These are phyloP conservation scores for Phytopythium delawarense DNA, from an alignment of 352 stramenopile species.

Conservation along the genomic window DNA sequence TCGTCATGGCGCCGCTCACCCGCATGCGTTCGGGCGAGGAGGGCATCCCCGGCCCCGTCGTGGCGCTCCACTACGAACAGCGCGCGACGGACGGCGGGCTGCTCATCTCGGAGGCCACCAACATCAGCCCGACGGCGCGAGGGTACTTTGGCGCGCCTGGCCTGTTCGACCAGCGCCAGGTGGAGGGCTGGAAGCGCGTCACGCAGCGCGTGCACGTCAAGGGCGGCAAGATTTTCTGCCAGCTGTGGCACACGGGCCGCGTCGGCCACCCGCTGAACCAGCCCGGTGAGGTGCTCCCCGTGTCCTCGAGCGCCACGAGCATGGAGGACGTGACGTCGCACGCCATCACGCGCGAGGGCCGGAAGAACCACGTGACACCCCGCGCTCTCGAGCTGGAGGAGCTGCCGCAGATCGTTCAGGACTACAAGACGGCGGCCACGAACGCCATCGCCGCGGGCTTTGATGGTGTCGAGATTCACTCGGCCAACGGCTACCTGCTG, in stretches of 20 bases:
- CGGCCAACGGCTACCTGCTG: slow-evolving; percentile 89
- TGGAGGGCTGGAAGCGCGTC: slow-evolving; percentile 53
- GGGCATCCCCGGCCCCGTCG: slow-evolving; percentile 27
- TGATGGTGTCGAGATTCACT: slow-evolving; percentile 87
- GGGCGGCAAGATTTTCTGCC: slow-evolving; percentile 67
- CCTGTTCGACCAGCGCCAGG: slow-evolving; percentile 48
- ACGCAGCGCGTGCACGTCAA: slow-evolving; percentile 72
- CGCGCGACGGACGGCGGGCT: slow-evolving; percentile 52
- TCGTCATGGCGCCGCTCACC: slow-evolving; percentile 72
- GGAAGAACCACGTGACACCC: slow-evolving; percentile 41
- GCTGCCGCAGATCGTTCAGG: slow-evolving; percentile 38
- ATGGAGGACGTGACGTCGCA: slow-evolving; percentile 25
- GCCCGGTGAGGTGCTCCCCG: slow-evolving; percentile 32
- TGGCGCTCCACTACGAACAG: slow-evolving; percentile 56
- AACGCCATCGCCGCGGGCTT: slow-evolving; percentile 50
- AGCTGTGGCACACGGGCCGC: slow-evolving; percentile 86
- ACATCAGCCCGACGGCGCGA: slow-evolving; percentile 36
- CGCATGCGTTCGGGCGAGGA: slow-evolving; percentile 30
- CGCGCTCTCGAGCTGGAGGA: slow-evolving; percentile 63
- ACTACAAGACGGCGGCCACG: slow-evolving; percentile 21
- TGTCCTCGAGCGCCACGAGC: slow-evolving; percentile 37
- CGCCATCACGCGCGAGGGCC: slow-evolving; percentile 24
- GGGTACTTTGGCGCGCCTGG: slow-evolving; percentile 48
- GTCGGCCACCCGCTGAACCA: slow-evolving; percentile 51
- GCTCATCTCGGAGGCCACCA: slow-evolving; percentile 55